Evolutionary conservation across 2,329 filamentous ascomycete species (phyloP).

Genomic region (Diplodia scrobiculata): DNA sequence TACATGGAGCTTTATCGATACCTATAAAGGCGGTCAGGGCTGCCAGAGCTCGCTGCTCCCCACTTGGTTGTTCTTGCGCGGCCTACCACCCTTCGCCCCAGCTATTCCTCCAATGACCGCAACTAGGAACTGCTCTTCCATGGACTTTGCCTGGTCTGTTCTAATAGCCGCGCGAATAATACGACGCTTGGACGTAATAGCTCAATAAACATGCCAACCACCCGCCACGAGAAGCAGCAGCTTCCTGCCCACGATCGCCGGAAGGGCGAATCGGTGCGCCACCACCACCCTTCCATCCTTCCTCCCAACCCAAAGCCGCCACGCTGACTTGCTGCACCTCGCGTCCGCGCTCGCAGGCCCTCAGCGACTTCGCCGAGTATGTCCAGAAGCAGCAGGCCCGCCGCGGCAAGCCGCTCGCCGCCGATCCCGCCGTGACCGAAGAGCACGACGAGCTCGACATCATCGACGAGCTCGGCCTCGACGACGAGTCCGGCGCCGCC

Average conservation of each 20-base stretch:
- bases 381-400: slow-evolving; percentile 89
- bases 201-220: slow-evolving; percentile 38
- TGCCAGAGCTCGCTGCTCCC: slow-evolving; percentile 10
- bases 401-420: slow-evolving; percentile 50
- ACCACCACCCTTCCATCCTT: neutral
- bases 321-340: neutral
- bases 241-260: slow-evolving; percentile 71
- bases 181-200: slow-evolving; percentile 16
- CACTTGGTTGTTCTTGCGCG: slow-evolving; percentile 11
- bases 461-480: slow-evolving; percentile 74
- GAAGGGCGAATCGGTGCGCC: slow-evolving; percentile 77
- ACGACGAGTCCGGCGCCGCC: slow-evolving; percentile 65
- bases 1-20: slow-evolving; percentile 2
- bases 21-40: slow-evolving; percentile 16
- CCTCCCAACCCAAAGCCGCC: slow-evolving; percentile 10
- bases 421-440: slow-evolving; percentile 48
- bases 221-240: slow-evolving; percentile 59
- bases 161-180: slow-evolving; percentile 28
- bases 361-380: slow-evolving; percentile 97
- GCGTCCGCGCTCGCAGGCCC: slow-evolving; percentile 56
- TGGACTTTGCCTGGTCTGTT: slow-evolving; percentile 30
- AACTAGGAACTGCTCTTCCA: slow-evolving; percentile 15
- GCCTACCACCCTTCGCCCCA: slow-evolving; percentile 6
- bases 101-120: slow-evolving; percentile 27
- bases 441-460: slow-evolving; percentile 89